Conservation (phyloP, 2,329 filamentous ascomycete species). For the Zymoseptoria pseudotritici region DNA sequence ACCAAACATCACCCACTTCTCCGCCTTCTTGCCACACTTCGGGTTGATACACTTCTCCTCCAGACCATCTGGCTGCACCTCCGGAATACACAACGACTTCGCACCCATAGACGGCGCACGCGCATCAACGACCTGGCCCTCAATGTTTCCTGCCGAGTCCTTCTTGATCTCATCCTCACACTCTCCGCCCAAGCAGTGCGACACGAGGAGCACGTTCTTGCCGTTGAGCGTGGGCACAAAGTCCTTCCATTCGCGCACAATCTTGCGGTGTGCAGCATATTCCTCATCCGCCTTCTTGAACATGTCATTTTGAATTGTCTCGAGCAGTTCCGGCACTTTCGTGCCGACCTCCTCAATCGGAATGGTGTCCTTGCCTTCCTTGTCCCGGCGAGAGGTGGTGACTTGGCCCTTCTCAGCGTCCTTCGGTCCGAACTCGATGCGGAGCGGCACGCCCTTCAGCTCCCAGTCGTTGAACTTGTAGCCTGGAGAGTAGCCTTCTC, state of each 20-base stretch:
- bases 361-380: constrained; percentile 70
- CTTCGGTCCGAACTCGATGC: constrained; percentile 92
- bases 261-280: constrained; percentile 72
- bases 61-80: constrained; percentile 72
- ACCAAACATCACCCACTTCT: constrained; percentile 91
- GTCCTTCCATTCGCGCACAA: constrained; percentile 79
- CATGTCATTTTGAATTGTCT: constrained; percentile 82
- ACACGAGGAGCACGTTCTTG: constrained; percentile 89
- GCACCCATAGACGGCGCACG: constrained; percentile 68
- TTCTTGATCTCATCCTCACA: constrained; percentile 97
- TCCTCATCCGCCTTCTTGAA: constrained; percentile 66
- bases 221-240: constrained; percentile 83
- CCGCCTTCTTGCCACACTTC: constrained; percentile 66
- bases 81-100: constrained; percentile 70
- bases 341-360: constrained; percentile 65
- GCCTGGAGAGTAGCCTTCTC: constrained; percentile 85
- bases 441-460: constrained; percentile 86
- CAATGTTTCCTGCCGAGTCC: constrained; percentile 68
- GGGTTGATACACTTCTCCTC: constrained; percentile 82
- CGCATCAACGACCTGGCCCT: constrained; percentile 59
- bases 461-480: constrained; percentile 99
- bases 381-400: constrained; percentile 79
- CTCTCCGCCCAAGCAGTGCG: constrained; percentile 73
- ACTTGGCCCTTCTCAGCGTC: constrained; percentile 81
- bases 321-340: constrained; percentile 71